Percentiles rank a stretch among this genome's conserved stretches.
Evolutionary conservation across 208 protist species (phyloP).

Genomic region (Trypanosomatidae sp.): DNA sequence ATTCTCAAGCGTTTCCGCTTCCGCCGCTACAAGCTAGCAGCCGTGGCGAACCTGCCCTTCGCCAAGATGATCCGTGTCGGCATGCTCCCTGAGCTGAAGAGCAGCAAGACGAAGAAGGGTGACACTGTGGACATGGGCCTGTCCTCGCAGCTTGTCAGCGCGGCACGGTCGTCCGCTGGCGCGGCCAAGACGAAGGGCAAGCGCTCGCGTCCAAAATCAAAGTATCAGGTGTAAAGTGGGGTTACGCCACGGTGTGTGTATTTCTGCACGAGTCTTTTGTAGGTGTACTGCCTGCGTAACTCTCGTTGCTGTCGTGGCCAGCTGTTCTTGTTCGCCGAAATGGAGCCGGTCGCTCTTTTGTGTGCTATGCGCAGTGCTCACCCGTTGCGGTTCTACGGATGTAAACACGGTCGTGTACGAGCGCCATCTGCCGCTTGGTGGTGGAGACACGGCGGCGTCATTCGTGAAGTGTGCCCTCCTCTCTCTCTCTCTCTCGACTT

Average conservation of each 20-base stretch:
- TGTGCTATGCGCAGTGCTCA: not conserved
- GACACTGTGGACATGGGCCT: conserved; percentile 70
- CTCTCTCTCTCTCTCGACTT: not conserved
- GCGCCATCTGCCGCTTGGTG: not conserved
- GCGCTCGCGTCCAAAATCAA: conserved; percentile 80
- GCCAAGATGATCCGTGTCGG: conserved; percentile 91
- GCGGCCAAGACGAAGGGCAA: conserved; percentile 57
- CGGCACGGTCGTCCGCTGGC: conserved; percentile 35
- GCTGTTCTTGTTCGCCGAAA: not conserved
- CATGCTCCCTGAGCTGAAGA: conserved; percentile 93
- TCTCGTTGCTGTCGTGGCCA: conserved; percentile 1
- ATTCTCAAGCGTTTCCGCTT: conserved; percentile 90
- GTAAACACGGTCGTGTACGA: not conserved
- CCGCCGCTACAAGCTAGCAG: conserved; percentile 88
- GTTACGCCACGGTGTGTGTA: not conserved
- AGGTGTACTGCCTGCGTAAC: not conserved
- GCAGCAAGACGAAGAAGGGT: conserved; percentile 85
- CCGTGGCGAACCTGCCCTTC: conserved; percentile 89
- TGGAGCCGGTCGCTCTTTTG: not conserved
- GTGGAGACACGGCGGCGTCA: not conserved
- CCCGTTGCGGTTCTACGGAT: not conserved
- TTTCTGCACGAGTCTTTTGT: conserved; percentile 1
- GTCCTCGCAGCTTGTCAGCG: conserved; percentile 67
- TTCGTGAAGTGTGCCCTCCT: not conserved
- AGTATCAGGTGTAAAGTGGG: conserved; percentile 80